phyloP scores from a whole-genome alignment of 2,329 filamentous ascomycete genomes.

The Cladosporium sp. region DNA sequence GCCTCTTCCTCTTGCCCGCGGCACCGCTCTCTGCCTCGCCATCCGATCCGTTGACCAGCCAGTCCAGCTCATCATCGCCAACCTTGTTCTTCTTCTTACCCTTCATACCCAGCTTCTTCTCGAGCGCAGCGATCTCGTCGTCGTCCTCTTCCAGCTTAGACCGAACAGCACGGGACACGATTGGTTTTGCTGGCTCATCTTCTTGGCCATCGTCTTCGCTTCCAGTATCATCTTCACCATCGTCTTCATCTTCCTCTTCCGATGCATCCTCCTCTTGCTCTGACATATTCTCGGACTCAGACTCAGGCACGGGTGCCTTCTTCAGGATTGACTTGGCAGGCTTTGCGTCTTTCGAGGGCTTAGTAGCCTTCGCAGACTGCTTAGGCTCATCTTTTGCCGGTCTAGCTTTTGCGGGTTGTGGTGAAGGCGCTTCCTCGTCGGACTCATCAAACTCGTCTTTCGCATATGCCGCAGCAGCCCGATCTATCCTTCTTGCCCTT shows the following conservation, averaged over 20 bases:
- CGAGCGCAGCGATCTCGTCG: conserved; percentile 78
- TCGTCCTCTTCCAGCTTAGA: conserved; percentile 72
- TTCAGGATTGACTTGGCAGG: conserved; percentile 35
- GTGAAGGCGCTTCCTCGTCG: conserved; percentile 18
- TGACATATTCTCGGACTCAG: conserved; percentile 13
- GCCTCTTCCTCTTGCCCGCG: conserved; percentile 50
- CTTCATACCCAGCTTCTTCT: conserved; percentile 81
- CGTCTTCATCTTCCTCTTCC: conserved; percentile 12
- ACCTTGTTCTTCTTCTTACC: conserved; percentile 72
- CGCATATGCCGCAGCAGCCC: conserved; percentile 2
- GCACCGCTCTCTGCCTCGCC: conserved; percentile 42
- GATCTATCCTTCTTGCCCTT: conserved; percentile 8
- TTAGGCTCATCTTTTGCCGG: conserved; percentile 14
- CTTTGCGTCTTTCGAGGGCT: conserved; percentile 23
- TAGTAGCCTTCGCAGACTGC: background rate
- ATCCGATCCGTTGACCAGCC: conserved; percentile 62
- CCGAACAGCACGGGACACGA: conserved; percentile 11
- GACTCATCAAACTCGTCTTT: conserved; percentile 28
- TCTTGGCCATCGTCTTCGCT: conserved; percentile 5
- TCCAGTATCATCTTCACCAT: background rate
- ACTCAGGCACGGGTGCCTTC: conserved; percentile 21
- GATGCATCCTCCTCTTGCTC: conserved; percentile 15
- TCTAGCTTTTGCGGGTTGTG: background rate
- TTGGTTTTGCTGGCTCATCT: conserved; percentile 6
- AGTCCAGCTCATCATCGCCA: conserved; percentile 76